Evolutionary conservation across 352 stramenopile genomes (phyloP), one percentile per base, ranked within the genome.

Genomic region (Phytophthora foliorum): DNA sequence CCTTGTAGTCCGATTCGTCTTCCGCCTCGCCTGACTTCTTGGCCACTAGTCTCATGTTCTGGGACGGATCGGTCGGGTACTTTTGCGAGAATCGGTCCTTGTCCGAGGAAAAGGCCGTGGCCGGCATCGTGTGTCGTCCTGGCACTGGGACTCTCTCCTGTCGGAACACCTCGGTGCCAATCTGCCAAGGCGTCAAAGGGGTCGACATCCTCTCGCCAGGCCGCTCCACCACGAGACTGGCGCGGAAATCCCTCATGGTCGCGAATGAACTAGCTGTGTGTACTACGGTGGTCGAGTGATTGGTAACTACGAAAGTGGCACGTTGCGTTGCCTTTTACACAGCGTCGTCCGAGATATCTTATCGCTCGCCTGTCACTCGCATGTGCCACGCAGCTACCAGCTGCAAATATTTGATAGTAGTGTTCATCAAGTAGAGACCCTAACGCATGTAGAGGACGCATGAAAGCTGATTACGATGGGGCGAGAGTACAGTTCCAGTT

Each of bases 1-100:
- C 80, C 61, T 85, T 75, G 59, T 84, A 78, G 75, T 84, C 62
- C 19, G 69, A 52, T 52, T 64, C 51, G 14, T 64, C 62, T 41
- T 82, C 63, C 16, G 36, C 49, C 34, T 74, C 51, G 25, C 52
- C 24, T 11, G 72, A 41, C 24, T 80, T 81, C 64, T 86, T 80
- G 34, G 59, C 63, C 5, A 86, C 45, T 1, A 78, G 59, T 13
- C 31, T 51, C 50, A 63, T 68, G 32, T 72, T 72, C 41, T 69
- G 66, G 46, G 38, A 69, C 44, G 59, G 58, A 36, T 78, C 59
- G 19, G 16, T 24, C 19, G 29, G 32, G 38, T 54, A 55, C 19
- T 74, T 63, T 6, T 58, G 54, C 21, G 49, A 27, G 45, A 71
- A 59, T 54, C 52, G 57, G 57, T 74, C 57, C 50, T 78, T 78